Percentiles rank a stretch among this genome's conserved stretches.
These are phyloP conservation scores for Micractinium sp. DNA, from an alignment of 139 green algal species.

Conservation along the genomic window DNA sequence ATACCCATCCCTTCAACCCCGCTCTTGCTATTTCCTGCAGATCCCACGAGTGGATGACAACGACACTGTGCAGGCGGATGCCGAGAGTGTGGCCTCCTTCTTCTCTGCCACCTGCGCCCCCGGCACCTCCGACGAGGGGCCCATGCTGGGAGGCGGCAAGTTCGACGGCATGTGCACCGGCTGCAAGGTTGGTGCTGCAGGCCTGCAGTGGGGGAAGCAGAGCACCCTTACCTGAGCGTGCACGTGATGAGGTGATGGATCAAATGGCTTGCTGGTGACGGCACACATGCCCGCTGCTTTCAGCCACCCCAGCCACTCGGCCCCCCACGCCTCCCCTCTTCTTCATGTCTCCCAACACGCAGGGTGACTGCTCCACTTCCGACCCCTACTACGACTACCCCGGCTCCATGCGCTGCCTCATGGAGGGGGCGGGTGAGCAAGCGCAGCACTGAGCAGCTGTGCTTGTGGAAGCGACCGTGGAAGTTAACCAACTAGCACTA, in stretches of 20 bases:
- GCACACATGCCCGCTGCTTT: too few relatives aligned
- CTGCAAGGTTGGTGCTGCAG: slow-evolving; percentile 12
- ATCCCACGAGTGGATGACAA: not conserved
- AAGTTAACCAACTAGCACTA: too few relatives aligned
- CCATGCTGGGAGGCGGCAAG: not conserved
- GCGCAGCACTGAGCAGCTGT: too few relatives aligned
- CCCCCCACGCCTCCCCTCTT: not conserved
- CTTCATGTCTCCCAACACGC: not conserved
- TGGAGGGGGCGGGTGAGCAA: slow-evolving; percentile 48
- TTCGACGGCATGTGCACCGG: slow-evolving; percentile 40
- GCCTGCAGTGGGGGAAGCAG: not conserved
- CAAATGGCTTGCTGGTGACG: not conserved
- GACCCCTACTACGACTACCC: slow-evolving; percentile 53
- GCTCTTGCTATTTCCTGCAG: not conserved
- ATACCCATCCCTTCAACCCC: too few relatives aligned
- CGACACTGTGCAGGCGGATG: slow-evolving; percentile 27
- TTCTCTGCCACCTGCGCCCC: slow-evolving; percentile 43
- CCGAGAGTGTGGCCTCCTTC: slow-evolving; percentile 42
- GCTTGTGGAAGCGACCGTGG: not conserved
- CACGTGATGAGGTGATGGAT: not conserved
- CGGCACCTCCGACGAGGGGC: slow-evolving; percentile 14
- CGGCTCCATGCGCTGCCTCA: slow-evolving; percentile 55
- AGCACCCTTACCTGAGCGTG: not conserved
- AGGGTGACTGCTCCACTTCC: slow-evolving; percentile 37
- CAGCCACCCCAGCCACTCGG: not conserved